These are phyloP conservation scores for Pseudevernia furfuracea DNA, from an alignment of 495 filamentous ascomycete genomes.

Conservation along the genomic window DNA sequence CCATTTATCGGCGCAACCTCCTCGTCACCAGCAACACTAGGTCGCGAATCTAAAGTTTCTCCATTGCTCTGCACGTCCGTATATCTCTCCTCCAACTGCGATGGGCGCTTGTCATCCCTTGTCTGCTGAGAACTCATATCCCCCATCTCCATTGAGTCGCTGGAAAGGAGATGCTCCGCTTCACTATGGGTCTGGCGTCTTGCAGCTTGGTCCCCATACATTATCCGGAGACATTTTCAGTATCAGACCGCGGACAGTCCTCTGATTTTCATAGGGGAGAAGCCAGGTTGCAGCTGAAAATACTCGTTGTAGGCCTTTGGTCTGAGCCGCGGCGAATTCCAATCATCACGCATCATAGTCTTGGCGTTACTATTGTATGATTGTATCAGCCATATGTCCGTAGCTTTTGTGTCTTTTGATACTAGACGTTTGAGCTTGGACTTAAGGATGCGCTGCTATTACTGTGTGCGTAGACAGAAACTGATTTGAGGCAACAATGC, in stretches of 20 bases:
- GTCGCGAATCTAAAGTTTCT: conserved; percentile 2
- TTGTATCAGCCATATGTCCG: too few species aligned
- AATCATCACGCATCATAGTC: too few species aligned
- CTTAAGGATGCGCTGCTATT: too few species aligned
- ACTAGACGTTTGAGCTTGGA: too few species aligned
- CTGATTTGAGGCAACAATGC: neutral
- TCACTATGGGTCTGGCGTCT: conserved; percentile 1
- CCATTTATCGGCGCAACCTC: conserved; percentile 2
- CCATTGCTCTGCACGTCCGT: conserved; percentile 5
- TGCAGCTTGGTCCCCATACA: conserved; percentile 4
- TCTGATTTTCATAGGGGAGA: too few species aligned
- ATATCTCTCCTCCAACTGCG: conserved; percentile 5
- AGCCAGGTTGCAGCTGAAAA: neutral
- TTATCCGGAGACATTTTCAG: conserved; percentile 2
- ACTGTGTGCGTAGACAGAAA: too few species aligned
- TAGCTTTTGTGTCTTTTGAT: too few species aligned
- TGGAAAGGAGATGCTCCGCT: conserved; percentile 11
- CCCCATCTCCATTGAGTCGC: conserved; percentile 13
- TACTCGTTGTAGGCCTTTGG: too few species aligned
- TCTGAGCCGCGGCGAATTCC: neutral
- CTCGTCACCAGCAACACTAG: conserved; percentile 1
- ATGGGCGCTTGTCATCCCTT: neutral
- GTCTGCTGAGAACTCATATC: conserved; percentile 1
- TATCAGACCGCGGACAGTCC: neutral
- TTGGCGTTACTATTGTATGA: too few species aligned